phyloP scores from a whole-genome alignment of 257 asterid genomes.

The Nicotiana tabacum region DNA sequence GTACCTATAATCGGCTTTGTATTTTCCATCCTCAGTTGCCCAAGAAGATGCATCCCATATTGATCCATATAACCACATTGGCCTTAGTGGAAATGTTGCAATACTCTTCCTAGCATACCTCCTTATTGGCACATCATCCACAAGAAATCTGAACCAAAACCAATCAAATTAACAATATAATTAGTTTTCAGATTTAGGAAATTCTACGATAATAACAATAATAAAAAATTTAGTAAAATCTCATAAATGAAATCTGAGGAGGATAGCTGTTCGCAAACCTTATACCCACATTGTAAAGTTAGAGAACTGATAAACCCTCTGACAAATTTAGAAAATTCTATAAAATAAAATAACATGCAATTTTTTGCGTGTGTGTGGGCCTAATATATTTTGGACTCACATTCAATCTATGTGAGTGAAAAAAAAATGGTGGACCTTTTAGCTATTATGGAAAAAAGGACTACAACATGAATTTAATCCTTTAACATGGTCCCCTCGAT shows the following conservation, averaged over 20 bases:
- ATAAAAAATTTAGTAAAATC: too few species aligned
- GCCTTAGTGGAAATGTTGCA: constrained; percentile 70
- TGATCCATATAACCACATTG: constrained; percentile 96
- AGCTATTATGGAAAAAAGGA: constrained; percentile 1
- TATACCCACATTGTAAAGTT: too few species aligned
- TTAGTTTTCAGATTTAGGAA: neutral
- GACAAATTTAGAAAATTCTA: too few species aligned
- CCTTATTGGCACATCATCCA: constrained; percentile 84
- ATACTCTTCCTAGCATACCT: constrained; percentile 60
- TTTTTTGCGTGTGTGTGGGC: neutral
- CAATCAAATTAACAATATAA: neutral
- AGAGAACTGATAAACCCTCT: too few species aligned
- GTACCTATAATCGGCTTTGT: constrained; percentile 66
- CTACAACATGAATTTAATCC: constrained; percentile 2
- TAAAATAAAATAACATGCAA: neutral
- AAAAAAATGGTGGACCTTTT: neutral
- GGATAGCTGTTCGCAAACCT: too few species aligned
- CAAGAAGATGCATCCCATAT: constrained; percentile 95
- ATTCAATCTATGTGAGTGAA: neutral
- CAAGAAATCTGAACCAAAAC: constrained; percentile 53
- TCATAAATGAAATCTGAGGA: too few species aligned
- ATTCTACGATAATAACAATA: neutral
- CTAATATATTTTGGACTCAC: neutral
- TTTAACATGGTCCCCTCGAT: neutral
- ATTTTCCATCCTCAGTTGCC: constrained; percentile 89